phyloP scores from a whole-genome alignment of 2,329 filamentous ascomycete genomes.

The Ophiostoma sp. region DNA sequence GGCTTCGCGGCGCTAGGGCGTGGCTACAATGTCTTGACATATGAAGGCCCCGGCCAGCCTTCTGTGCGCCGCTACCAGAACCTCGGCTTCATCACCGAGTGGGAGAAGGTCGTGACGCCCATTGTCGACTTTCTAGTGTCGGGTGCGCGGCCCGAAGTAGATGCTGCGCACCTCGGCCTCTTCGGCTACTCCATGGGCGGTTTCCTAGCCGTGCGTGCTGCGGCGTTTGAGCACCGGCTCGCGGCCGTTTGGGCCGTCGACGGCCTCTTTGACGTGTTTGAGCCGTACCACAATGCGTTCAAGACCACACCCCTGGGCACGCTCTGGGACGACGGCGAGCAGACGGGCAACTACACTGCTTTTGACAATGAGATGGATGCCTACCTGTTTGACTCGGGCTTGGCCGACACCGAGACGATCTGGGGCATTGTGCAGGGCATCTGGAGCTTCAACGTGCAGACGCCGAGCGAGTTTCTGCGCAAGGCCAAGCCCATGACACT shows the following conservation, averaged over 20 bases:
- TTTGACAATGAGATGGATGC: constrained; percentile 14
- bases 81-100: constrained; percentile 41
- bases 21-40: constrained; percentile 41
- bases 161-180: constrained; percentile 32
- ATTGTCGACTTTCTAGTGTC: constrained; percentile 37
- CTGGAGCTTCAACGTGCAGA: constrained; percentile 33
- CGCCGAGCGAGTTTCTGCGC: constrained; percentile 18
- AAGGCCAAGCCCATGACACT: constrained; percentile 20
- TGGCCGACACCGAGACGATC: constrained; percentile 19
- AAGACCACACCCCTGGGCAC: not conserved
- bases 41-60: constrained; percentile 44
- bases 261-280: constrained; percentile 34
- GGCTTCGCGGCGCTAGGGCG: not conserved
- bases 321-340: not conserved
- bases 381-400: constrained; percentile 7
- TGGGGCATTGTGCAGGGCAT: constrained; percentile 36
- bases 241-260: constrained; percentile 38
- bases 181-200: constrained; percentile 41
- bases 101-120: constrained; percentile 39
- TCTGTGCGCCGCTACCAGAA: constrained; percentile 38
- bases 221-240: constrained; percentile 41
- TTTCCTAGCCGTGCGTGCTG: constrained; percentile 37
- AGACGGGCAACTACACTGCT: not conserved
- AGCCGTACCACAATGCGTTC: constrained; percentile 22
- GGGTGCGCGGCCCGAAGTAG: constrained; percentile 9